Evolutionary conservation across 1,284 basidiomycete species (phyloP), one percentile per base, ranked within the genome.

Genomic region (Ceratobasidium sp.): DNA sequence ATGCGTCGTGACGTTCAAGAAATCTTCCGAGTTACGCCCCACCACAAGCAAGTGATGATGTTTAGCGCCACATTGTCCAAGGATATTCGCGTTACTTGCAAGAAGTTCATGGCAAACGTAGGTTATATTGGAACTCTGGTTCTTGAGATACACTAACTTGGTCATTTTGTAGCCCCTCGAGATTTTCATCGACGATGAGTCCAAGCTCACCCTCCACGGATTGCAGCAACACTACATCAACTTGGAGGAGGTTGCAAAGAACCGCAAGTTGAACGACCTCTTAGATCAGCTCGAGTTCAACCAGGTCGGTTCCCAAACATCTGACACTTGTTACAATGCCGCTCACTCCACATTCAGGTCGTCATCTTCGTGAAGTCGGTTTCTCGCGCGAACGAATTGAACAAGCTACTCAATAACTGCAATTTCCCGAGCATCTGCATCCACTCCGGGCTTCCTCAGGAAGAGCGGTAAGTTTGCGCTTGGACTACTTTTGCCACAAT

Each of bases 21-120:
- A 83, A 98, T 99, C 77, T 99, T 99, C 89, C 91, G 96, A 75
- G 88, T 94, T 17, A 99, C 97, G n/a, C 97, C 97, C 69, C 96
- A 98, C 81, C 95, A 98, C 87, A 99, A 99, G 85, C 97, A 99
- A 85, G 97, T 99, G 74, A 99, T 99, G 97, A 99, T 99, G 97
- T 99, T 99, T 85, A 96, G 94, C 76, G 97, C 97, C 53, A 99
- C 97, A 0, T 83, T 99, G 72, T 89, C 94, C 69, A 99, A 99
- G 85, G 97, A 99, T 74, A 96, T 99, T 72, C 87, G 97, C 69
- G 87, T 90, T 6, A 98, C 96, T 0, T 99, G 97, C 87, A 99
- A 99, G 83, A 99, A 99, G 81, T 99, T 99, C 80, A 99, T 99
- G 97, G 93, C 94, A 69, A 98, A 94, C 79, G 96, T 98, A 76